Evolutionary conservation across 1,139 yeast genomes (phyloP).

Genomic region (Debaryomyces sp.): DNA sequence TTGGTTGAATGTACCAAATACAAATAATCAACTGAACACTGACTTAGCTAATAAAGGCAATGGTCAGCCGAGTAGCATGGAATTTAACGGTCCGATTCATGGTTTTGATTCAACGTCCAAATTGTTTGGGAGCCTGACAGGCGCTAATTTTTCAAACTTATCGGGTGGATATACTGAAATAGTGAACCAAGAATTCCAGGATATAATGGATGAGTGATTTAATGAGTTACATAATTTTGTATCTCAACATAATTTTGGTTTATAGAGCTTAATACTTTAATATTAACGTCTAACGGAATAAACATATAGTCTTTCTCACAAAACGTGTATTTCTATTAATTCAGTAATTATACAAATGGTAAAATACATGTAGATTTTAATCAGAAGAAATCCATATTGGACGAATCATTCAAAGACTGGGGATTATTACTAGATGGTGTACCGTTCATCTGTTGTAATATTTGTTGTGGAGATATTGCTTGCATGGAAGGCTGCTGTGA

Average conservation of each 20-base stretch:
- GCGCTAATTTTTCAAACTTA: background rate
- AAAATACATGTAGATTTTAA: background rate
- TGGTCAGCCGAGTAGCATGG: background rate
- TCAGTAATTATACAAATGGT: background rate
- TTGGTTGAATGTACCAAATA: constrained; percentile 50
- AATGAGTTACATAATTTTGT: background rate
- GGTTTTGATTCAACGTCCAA: background rate
- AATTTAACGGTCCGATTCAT: background rate
- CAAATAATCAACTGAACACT: background rate
- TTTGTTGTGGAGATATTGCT: constrained; percentile 44
- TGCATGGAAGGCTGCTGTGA: constrained; percentile 15
- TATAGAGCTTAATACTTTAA: constrained; percentile 1
- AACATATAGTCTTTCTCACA: background rate
- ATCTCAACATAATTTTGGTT: background rate
- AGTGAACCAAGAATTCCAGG: constrained; percentile 44
- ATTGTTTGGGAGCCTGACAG: background rate
- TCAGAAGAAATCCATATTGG: constrained; percentile 20
- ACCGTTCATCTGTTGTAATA: constrained; percentile 34
- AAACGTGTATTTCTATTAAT: constrained; percentile 1
- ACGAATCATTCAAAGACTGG: constrained; percentile 9
- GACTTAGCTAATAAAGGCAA: background rate
- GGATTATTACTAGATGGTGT: constrained; percentile 13
- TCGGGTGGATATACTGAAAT: constrained; percentile 41
- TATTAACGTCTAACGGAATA: background rate
- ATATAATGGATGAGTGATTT: constrained; percentile 27